Conservation (phyloP, 148 eudicot species). For the Vaccinium vitisidaea region DNA sequence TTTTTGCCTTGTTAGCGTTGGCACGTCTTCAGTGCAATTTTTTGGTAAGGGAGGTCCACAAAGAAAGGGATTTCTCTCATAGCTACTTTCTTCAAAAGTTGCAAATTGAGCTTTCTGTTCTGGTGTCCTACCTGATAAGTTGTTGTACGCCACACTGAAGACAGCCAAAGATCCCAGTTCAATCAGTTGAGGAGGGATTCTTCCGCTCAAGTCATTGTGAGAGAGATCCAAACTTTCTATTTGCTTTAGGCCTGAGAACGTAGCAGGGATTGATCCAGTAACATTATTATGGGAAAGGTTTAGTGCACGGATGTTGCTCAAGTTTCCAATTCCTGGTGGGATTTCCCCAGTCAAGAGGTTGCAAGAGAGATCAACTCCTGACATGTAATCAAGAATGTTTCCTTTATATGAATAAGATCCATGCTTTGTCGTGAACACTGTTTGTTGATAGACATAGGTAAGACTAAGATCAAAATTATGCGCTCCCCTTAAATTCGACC, state of each 20-base stretch:
- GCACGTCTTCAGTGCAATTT: background rate
- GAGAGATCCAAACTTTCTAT: constrained; percentile 17
- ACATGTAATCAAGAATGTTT: background rate
- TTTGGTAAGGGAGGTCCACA: background rate
- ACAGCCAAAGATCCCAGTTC: background rate
- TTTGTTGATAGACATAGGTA: background rate
- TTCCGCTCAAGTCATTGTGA: background rate
- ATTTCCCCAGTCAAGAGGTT: background rate
- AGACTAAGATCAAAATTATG: background rate
- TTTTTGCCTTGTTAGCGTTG: background rate
- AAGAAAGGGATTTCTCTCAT: constrained; percentile 10
- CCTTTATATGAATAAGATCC: background rate
- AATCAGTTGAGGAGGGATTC: constrained; percentile 3
- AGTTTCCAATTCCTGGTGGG: background rate
- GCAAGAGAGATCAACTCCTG: constrained; percentile 3
- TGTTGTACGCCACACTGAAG: constrained; percentile 5
- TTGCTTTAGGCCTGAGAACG: background rate
- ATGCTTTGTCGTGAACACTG: constrained; percentile 1
- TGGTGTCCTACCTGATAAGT: background rate
- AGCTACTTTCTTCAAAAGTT: constrained; percentile 4
- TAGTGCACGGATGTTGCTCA: background rate
- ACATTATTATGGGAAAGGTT: background rate
- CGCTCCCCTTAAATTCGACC: background rate
- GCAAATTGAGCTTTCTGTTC: background rate
- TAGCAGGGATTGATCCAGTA: background rate